Percentiles rank a stretch among this genome's conserved stretches.
Evolutionary conservation across 768 basidiomycete species (phyloP).

Genomic region (Podaxis mareebaensis): DNA sequence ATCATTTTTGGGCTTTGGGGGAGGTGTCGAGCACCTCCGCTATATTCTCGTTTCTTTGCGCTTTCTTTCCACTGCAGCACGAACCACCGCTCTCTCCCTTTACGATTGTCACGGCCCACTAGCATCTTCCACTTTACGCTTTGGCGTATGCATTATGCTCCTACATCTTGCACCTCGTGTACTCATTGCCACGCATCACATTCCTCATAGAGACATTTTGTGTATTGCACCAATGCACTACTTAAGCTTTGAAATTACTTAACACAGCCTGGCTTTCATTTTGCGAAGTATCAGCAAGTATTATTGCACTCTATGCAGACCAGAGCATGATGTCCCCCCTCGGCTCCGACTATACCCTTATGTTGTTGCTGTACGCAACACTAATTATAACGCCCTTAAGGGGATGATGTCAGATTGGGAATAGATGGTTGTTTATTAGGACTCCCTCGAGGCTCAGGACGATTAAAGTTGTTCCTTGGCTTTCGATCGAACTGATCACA

Average conservation of each 20-base stretch:
- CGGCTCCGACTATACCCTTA: too few relatives aligned
- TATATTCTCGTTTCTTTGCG: not conserved
- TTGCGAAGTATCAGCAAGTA: not conserved
- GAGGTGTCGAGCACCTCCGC: constrained; percentile 8
- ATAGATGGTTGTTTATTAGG: not conserved
- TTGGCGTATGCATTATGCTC: not conserved
- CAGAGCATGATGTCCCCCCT: not conserved
- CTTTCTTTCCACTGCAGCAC: not conserved
- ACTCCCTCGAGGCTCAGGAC: not conserved
- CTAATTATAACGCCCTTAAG: not conserved
- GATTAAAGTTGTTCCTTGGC: not conserved
- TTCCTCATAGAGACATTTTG: not conserved
- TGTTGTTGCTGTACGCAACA: not conserved
- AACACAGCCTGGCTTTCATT: not conserved
- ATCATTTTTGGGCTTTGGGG: constrained; percentile 8
- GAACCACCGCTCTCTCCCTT: not conserved
- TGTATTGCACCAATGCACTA: too few relatives aligned
- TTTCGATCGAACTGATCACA: not conserved
- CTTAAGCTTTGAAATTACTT: too few relatives aligned
- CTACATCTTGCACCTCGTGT: not conserved
- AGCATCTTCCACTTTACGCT: not conserved
- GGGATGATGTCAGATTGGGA: not conserved
- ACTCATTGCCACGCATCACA: not conserved
- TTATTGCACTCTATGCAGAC: not conserved
- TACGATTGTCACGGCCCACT: not conserved